Percentiles rank a stretch among this genome's conserved stretches.
These are phyloP conservation scores for Hygrophoropsis aurantiaca DNA, from an alignment of 768 basidiomycete species.

Conservation along the genomic window DNA sequence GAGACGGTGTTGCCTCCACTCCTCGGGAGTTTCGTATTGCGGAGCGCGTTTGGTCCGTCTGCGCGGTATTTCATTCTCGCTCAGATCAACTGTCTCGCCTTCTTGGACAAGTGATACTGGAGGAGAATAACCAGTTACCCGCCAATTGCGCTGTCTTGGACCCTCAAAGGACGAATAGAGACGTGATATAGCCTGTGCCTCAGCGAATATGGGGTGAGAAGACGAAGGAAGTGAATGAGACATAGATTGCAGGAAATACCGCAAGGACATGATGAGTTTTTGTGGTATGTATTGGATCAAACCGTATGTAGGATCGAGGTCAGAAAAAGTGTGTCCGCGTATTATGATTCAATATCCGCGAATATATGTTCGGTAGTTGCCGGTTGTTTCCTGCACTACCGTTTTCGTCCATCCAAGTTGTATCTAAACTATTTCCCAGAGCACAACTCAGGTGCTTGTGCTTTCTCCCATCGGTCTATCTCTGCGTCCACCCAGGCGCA, in stretches of 20 bases:
- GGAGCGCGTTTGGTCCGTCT: conserved; percentile 15
- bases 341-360: no score
- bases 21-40: conserved; percentile 36
- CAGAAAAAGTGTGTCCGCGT: no score
- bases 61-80: conserved; percentile 30
- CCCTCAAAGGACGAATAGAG: conserved; percentile 22
- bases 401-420: no score
- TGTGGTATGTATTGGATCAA: no score
- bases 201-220: neutral
- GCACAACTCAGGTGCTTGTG: neutral
- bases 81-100: conserved; percentile 21
- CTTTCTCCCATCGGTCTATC: neutral
- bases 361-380: no score
- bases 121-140: conserved; percentile 28
- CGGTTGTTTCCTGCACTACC: no score
- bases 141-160: conserved; percentile 27
- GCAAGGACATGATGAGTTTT: no score
- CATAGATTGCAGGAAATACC: no score
- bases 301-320: no score
- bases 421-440: neutral
- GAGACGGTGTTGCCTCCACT: conserved; percentile 51
- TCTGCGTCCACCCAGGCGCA: no score
- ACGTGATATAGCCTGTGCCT: conserved; percentile 11
- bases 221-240: neutral
- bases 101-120: conserved; percentile 29